Conservation (phyloP, 2,329 filamentous ascomycete species). For the Ophiostoma himal-ulmi region DNA sequence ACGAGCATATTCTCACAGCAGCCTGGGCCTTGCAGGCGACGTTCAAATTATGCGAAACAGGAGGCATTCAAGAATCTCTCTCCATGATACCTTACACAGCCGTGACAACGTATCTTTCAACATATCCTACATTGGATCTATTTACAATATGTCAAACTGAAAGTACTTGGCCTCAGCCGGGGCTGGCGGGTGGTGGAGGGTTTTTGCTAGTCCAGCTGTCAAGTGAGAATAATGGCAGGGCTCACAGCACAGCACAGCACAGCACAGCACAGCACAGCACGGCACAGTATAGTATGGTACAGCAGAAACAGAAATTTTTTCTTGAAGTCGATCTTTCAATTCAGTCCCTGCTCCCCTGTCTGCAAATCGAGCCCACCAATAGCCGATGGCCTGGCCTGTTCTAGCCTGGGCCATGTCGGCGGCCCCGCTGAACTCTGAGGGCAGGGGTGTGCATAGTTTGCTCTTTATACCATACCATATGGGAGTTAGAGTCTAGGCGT, state of each 20-base stretch:
- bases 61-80: no score
- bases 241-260: no score
- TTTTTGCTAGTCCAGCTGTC: neutral
- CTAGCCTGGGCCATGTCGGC: constrained; percentile 6
- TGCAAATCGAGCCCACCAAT: constrained; percentile 6
- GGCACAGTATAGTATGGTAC: neutral
- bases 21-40: neutral
- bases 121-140: neutral
- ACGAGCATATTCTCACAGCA: neutral
- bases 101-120: neutral
- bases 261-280: no score
- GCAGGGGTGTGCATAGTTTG: neutral
- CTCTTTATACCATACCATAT: neutral
- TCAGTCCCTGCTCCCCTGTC: neutral
- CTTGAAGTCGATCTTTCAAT: neutral
- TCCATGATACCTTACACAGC: neutral
- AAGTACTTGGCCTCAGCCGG: neutral
- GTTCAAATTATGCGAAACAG: neutral
- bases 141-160: neutral
- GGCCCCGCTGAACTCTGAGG: neutral
- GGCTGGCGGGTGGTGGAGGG: neutral
- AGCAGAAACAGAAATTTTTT: constrained; percentile 1
- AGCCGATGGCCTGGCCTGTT: constrained; percentile 13
- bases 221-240: neutral
- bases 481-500: neutral